Conservation (phyloP, 2,329 filamentous ascomycete species). For the Scedosporium minutisporum region DNA sequence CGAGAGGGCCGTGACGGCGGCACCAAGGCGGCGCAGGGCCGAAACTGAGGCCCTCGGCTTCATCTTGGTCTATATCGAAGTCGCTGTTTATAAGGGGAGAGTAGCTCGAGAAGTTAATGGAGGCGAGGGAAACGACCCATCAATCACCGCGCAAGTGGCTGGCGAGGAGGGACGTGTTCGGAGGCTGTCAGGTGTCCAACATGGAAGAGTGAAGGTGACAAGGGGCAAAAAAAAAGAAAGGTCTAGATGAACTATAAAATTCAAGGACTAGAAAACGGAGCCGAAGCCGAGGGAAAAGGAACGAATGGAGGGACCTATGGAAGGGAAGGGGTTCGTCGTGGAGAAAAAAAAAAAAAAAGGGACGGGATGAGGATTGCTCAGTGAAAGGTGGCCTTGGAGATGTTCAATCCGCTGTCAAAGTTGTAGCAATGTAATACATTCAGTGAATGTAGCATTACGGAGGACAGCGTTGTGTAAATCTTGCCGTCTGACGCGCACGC, state of each 20-base stretch:
- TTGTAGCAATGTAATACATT: neutral
- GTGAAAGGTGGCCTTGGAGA: conserved; percentile 3
- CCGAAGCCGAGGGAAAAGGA: neutral
- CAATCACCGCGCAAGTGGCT: neutral
- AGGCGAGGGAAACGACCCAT: neutral
- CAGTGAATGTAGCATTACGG: neutral
- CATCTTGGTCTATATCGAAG: conserved; percentile 13
- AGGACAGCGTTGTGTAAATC: neutral
- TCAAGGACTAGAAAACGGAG: neutral
- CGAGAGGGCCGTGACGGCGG: conserved; percentile 24
- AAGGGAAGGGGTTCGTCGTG: neutral
- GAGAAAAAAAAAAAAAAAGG: neutral
- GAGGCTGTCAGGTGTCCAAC: neutral
- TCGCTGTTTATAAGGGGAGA: neutral
- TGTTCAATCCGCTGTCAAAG: neutral
- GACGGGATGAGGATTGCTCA: neutral
- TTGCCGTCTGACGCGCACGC: no score
- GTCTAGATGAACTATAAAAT: neutral
- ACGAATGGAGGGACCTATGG: neutral
- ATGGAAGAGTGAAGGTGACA: neutral
- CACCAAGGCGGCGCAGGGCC: conserved; percentile 13
- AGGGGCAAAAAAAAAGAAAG: neutral
- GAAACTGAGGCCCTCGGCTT: conserved; percentile 8
- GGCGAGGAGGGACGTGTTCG: neutral
- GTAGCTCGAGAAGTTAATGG: neutral